These are phyloP conservation scores for Exobasidium cylindrosporum DNA, from an alignment of 1,284 basidiomycete species.

Conservation along the genomic window DNA sequence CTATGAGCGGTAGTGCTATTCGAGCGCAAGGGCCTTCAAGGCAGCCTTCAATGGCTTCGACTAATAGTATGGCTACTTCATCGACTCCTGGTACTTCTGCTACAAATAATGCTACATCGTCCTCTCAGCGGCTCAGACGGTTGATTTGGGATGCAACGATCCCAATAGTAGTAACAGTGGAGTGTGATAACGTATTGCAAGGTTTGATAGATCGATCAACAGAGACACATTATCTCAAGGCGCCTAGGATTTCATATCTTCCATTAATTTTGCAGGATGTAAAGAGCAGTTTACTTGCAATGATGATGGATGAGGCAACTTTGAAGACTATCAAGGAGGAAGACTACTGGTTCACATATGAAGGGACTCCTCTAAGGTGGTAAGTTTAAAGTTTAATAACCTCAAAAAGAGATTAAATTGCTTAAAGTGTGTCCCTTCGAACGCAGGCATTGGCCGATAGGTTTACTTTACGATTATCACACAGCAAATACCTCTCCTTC, in stretches of 20 bases:
- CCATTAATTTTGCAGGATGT: conserved; percentile 36
- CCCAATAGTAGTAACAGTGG: conserved; percentile 34
- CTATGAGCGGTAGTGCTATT: not conserved
- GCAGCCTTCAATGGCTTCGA: conserved; percentile 3
- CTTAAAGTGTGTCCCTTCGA: not conserved
- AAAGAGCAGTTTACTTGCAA: conserved; percentile 30
- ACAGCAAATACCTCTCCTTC: conserved; percentile 33
- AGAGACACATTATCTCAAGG: conserved; percentile 34
- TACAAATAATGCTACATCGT: not conserved
- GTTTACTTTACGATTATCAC: conserved; percentile 42
- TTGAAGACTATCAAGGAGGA: conserved; percentile 26
- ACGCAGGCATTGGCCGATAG: conserved; percentile 43
- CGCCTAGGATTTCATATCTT: conserved; percentile 40
- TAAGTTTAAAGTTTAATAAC: not conserved
- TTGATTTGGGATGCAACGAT: conserved; percentile 41
- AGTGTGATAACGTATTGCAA: conserved; percentile 24
- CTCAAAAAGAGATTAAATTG: not conserved
- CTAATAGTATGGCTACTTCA: not conserved
- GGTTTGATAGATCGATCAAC: conserved; percentile 24
- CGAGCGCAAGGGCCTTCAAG: conserved; percentile 1
- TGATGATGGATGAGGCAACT: conserved; percentile 27
- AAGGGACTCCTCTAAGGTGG: conserved; percentile 41
- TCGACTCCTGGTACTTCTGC: not conserved
- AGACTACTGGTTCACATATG: conserved; percentile 42
- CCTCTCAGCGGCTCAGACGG: conserved; percentile 19